phyloP scores from a whole-genome alignment of 805 yeast genomes.

The Candida vartiovaarae region DNA sequence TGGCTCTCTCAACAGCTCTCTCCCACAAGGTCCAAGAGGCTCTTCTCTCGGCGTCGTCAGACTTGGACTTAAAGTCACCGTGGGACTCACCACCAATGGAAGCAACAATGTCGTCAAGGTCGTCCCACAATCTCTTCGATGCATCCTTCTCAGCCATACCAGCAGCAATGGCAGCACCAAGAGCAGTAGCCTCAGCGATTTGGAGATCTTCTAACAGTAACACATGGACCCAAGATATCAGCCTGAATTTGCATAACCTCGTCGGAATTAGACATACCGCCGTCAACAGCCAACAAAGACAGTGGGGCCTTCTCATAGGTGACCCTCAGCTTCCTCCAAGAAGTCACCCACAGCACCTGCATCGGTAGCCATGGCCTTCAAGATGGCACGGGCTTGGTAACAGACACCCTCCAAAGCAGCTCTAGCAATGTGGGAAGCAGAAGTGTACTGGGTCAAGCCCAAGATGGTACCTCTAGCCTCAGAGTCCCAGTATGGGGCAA shows the following conservation, averaged over 20 bases:
- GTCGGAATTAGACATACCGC: conserved; percentile 89
- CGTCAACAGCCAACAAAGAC: conserved; percentile 71
- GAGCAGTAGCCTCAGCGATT: conserved; percentile 88
- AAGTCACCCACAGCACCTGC: conserved; percentile 53
- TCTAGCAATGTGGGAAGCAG: conserved; percentile 85
- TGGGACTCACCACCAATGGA: conserved; percentile 30
- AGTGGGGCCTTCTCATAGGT: conserved; percentile 42
- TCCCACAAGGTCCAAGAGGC: conserved; percentile 77
- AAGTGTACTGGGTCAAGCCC: conserved; percentile 89
- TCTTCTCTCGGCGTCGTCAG: conserved; percentile 52
- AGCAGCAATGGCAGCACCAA: conserved; percentile 96
- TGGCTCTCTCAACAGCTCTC: conserved; percentile 72
- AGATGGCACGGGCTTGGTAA: conserved; percentile 85
- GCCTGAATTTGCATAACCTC: conserved; percentile 93
- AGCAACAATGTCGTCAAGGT: conserved; percentile 57
- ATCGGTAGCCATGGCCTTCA: conserved; percentile 84
- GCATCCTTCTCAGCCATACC: conserved; percentile 53
- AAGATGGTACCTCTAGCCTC: conserved; percentile 89
- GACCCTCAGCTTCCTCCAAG: conserved; percentile 41
- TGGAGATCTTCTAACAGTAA: conserved; percentile 70
- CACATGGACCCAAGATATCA: conserved; percentile 83
- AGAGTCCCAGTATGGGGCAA: conserved; percentile 95
- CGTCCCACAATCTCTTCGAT: conserved; percentile 63
- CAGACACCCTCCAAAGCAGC: conserved; percentile 96
- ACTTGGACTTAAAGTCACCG: conserved; percentile 31